Evolutionary conservation across 164 flowering plant species (phyloP), one percentile per base, ranked within the genome.

Genomic region (Umbilicus rupestris): DNA sequence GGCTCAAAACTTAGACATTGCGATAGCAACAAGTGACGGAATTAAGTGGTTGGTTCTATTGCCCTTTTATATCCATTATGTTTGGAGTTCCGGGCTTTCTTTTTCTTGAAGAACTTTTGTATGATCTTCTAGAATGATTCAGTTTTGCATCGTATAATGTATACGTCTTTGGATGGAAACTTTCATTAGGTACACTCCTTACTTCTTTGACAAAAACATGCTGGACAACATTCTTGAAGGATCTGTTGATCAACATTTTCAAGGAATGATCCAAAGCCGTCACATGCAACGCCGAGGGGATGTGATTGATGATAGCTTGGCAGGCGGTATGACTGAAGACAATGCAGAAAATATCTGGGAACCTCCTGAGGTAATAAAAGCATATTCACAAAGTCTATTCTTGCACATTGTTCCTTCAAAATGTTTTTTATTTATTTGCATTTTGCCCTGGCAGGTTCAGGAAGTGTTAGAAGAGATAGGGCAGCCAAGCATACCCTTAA

Each of bases 201-300:
- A 86, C 72, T 94, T 94, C 74, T 90, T 94, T 75, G 96, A 94
- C 75, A 94, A 94, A 78, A 79, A 71, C 71, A 80, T 83, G 83
- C 83, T 94, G 24, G 98, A 94, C 77, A 84, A 79, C 76, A 87
- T 94, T 72, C 92, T 94, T 66, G 96, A 94, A 80, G 95, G 90
- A 65, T 90, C 98, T 28, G 85, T 85, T 60, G 97, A 94, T 78
- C 95, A 90, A 70, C 96, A 94, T 74, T 94, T 89, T 73, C 84
- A 84, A 72, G 58, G 85, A 26, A 71, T 94, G 71, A 94, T 90
- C 71, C 88, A 90, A 79, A 87, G 72, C 46, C 85, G 97, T 64
- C 87, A 81, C 68, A 64, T 83, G 77, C 94, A 90, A 50, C 85
- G 97, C 28, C 82, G 87, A 19, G 73, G 81, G 31, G 96, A 94